phyloP scores from a whole-genome alignment of 2,329 filamentous ascomycete genomes.

The Magnaporthales sp. region DNA sequence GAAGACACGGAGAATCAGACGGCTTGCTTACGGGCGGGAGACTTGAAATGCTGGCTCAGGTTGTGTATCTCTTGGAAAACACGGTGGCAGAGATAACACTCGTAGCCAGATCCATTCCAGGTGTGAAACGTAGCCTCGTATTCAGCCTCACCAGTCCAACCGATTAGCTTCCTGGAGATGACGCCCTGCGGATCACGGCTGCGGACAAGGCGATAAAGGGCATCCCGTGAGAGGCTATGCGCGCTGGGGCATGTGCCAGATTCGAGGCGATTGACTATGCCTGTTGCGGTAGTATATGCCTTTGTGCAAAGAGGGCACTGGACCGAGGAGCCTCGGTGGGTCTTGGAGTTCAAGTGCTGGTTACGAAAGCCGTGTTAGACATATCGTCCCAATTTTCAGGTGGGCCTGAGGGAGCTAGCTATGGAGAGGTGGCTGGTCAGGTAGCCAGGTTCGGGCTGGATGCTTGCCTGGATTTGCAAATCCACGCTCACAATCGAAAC shows the following conservation, averaged over 20 bases:
- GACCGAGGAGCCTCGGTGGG: constrained; percentile 35
- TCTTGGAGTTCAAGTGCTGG: constrained; percentile 46
- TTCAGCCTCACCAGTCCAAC: constrained; percentile 25
- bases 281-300: constrained; percentile 39
- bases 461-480: not conserved
- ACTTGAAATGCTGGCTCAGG: constrained; percentile 46
- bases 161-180: constrained; percentile 44
- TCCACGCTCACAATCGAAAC: not conserved
- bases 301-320: constrained; percentile 46
- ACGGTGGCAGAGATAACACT: constrained; percentile 46
- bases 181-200: constrained; percentile 34
- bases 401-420: too few species aligned
- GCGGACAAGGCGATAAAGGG: constrained; percentile 35
- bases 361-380: not conserved
- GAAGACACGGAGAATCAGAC: not conserved
- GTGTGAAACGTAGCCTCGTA: constrained; percentile 29
- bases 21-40: constrained; percentile 34
- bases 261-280: constrained; percentile 48
- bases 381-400: not conserved
- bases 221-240: constrained; percentile 33
- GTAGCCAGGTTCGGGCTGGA: too few species aligned
- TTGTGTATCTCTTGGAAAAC: constrained; percentile 23
- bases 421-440: too few species aligned
- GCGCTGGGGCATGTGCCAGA: constrained; percentile 39
- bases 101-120: constrained; percentile 36